phyloP scores from a whole-genome alignment of 495 filamentous ascomycete genomes.

The Coniosporium apollinis region DNA sequence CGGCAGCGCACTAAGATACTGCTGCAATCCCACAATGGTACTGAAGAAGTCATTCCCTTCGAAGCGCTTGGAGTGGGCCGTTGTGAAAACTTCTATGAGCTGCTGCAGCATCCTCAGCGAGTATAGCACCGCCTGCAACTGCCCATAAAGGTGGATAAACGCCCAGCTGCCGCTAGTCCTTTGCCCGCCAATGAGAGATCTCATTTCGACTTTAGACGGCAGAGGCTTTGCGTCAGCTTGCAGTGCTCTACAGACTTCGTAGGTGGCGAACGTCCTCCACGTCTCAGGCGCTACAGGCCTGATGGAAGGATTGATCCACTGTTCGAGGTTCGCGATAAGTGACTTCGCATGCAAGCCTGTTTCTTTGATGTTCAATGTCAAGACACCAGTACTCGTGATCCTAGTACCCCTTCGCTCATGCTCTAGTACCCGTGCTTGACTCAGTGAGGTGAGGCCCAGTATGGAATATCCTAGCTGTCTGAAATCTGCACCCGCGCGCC shows the following conservation, averaged over 20 bases:
- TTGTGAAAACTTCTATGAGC: conserved; percentile 24
- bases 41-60: too few species aligned
- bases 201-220: neutral
- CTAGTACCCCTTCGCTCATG: neutral
- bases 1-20: too few species aligned
- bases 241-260: neutral
- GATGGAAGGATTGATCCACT: neutral
- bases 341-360: neutral
- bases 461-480: conserved; percentile 43
- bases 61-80: too few species aligned
- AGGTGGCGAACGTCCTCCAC: neutral
- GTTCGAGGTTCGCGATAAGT: conserved; percentile 4
- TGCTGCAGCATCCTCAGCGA: conserved; percentile 50
- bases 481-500: conserved; percentile 37
- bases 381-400: neutral
- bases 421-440: neutral
- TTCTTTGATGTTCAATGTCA: neutral
- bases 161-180: conserved; percentile 30
- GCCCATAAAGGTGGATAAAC: conserved; percentile 44
- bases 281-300: neutral
- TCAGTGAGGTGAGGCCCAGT: conserved; percentile 10
- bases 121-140: conserved; percentile 45
- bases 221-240: neutral
- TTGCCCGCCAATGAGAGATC: neutral
- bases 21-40: too few species aligned